Conservation (phyloP, 2,329 filamentous ascomycete species). For the Claviceps humidiphila region DNA sequence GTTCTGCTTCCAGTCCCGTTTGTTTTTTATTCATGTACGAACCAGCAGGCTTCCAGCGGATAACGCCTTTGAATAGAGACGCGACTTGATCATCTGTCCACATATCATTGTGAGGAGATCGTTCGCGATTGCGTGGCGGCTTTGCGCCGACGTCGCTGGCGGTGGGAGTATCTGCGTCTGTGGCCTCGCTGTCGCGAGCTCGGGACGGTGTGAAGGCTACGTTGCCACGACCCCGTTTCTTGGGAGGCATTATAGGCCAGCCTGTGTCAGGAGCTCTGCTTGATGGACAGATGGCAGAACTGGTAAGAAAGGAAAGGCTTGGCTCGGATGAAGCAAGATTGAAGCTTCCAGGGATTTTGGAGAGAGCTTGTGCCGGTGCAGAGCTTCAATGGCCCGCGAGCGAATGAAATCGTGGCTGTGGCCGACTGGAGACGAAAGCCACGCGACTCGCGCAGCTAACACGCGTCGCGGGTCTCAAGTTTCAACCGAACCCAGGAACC, state of each 20-base stretch:
- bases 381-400: background rate
- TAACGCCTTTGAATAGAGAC: conserved; percentile 82
- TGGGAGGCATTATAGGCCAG: conserved; percentile 47
- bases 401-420: background rate
- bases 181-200: conserved; percentile 43
- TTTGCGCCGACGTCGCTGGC: conserved; percentile 33
- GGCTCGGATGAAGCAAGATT: background rate
- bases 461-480: background rate
- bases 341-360: background rate
- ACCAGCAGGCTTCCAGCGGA: conserved; percentile 95
- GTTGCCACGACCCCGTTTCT: conserved; percentile 49
- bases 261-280: background rate
- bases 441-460: background rate
- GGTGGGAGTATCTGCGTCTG: conserved; percentile 45
- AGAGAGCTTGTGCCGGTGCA: background rate
- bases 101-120: conserved; percentile 40
- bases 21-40: conserved; percentile 7
- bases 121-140: conserved; percentile 10
- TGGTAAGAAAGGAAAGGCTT: background rate
- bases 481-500: no score
- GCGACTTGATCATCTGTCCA: conserved; percentile 97
- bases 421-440: background rate
- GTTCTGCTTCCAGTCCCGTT: background rate
- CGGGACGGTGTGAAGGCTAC: conserved; percentile 44
- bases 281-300: background rate